Evolutionary conservation across 2,329 filamentous ascomycete genomes (phyloP), one percentile per base, ranked within the genome.

Genomic region (Leptodontidium sp.): DNA sequence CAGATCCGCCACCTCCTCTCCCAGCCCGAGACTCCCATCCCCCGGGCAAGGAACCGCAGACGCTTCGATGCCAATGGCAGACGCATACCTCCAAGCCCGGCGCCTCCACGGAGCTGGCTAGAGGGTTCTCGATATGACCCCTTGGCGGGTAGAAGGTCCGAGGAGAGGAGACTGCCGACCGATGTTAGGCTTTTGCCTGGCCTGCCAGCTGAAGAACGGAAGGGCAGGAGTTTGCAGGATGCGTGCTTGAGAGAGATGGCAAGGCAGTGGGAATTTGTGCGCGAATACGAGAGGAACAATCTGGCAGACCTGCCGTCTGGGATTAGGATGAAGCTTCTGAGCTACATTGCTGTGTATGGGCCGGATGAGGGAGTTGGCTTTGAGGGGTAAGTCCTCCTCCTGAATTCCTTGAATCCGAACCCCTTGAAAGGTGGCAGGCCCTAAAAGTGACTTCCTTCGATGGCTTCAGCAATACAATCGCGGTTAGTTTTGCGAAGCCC

Each of bases 61-160:
- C 81, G 83, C 64, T 79, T 84, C 52, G 85, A 85, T 73, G 77
- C 77, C 17, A 78, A 81, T 75, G 86, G 86, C 21, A 81, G 84
- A 66, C 82, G 86, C 66, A 78, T 84, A 24, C 87, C 88, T 11
- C 82, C 88, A 1, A 88, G 88, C 0, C 88, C 88, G 26, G 83
- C 87, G 32, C 84, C 88, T 26, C 88, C 88, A 1, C 82, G 82
- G 47, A 89, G 86, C 75, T 90, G 88, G 88, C 76, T 83, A 66
- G 72, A 80, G 68, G 73, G 77, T 67, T 80, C 79, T 2, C 76
- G 65, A 66, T 72, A 77, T 70, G 77, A 73, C 9, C 77, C 68
- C 57, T 35, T 64, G 66, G 72, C 45, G 59, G 61, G 62, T 58
- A 35, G 65, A 35, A 53, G 53, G 40, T 55, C 69, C 45, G 64